Conservation (phyloP, 2,329 filamentous ascomycete genomes). For the Colletotrichum sp. region DNA sequence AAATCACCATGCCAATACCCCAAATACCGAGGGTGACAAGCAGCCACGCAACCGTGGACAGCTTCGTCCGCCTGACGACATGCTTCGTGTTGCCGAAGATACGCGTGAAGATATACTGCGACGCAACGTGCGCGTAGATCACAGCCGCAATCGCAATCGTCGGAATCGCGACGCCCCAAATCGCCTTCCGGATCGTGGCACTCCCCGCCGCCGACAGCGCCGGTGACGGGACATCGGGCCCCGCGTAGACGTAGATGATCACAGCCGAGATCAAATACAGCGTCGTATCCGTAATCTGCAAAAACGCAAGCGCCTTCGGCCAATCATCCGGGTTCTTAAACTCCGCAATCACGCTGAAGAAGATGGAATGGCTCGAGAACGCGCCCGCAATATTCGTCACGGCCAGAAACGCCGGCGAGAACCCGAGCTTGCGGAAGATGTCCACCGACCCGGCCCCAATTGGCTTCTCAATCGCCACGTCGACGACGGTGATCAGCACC, state of each 20-base stretch:
- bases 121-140: constrained; percentile 71
- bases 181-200: constrained; percentile 61
- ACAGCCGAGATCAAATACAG: constrained; percentile 70
- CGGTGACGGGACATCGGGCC: constrained; percentile 65
- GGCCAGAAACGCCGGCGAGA: constrained; percentile 58
- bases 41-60: constrained; percentile 63
- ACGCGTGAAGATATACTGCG: constrained; percentile 70
- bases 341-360: constrained; percentile 71
- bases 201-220: constrained; percentile 66
- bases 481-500: constrained; percentile 69
- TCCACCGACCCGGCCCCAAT: constrained; percentile 39
- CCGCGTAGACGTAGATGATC: constrained; percentile 72
- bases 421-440: constrained; percentile 40
- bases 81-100: constrained; percentile 65
- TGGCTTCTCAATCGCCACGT: constrained; percentile 55
- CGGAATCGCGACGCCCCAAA: constrained; percentile 71
- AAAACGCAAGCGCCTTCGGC: constrained; percentile 48
- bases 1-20: constrained; percentile 69
- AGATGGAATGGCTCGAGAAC: constrained; percentile 68
- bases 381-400: constrained; percentile 71
- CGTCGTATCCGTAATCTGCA: constrained; percentile 63
- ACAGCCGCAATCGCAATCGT: constrained; percentile 75
- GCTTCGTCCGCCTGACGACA: constrained; percentile 51
- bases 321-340: constrained; percentile 65
- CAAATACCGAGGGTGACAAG: constrained; percentile 60